Evolutionary conservation across 257 asterid species (phyloP).

Genomic region (Solanum acaule): DNA sequence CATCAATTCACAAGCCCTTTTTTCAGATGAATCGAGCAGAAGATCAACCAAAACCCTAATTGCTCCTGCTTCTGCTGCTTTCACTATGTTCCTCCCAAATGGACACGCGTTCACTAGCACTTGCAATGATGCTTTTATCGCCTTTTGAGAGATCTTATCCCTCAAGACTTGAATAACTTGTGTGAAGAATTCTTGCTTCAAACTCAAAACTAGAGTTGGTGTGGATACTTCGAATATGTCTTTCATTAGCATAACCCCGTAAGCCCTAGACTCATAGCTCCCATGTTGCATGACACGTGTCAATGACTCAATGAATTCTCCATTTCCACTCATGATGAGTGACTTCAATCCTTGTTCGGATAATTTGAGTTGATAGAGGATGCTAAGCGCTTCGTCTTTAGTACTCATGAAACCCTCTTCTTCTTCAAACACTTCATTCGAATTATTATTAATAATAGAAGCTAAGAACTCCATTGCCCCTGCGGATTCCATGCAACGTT

Average conservation of each 20-base stretch:
- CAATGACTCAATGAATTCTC: conserved; percentile 34
- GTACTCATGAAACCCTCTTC: conserved; percentile 8
- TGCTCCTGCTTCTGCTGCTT: conserved; percentile 49
- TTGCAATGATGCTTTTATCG: conserved; percentile 37
- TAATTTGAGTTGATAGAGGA: conserved; percentile 40
- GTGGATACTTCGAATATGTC: conserved; percentile 34
- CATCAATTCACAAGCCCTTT: too few relatives aligned
- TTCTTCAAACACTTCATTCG: neutral
- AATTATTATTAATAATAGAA: conserved; percentile 11
- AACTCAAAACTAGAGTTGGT: conserved; percentile 9
- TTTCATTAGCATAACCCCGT: conserved; percentile 39
- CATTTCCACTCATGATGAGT: neutral
- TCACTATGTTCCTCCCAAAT: conserved; percentile 48
- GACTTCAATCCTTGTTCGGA: conserved; percentile 44
- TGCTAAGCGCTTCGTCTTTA: conserved; percentile 43
- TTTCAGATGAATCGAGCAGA: too few relatives aligned
- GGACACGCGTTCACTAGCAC: conserved; percentile 33
- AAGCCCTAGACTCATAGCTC: conserved; percentile 50
- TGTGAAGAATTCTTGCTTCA: conserved; percentile 24
- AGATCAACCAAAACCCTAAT: neutral
- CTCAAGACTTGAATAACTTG: conserved; percentile 31
- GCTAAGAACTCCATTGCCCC: conserved; percentile 58
- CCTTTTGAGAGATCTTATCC: conserved; percentile 40
- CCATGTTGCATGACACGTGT: conserved; percentile 36
- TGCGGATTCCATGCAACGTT: conserved; percentile 43